Percentiles rank a stretch among this genome's conserved stretches.
phyloP scores from a whole-genome alignment of 169 alveolate species.

The Eimeria tenella region DNA sequence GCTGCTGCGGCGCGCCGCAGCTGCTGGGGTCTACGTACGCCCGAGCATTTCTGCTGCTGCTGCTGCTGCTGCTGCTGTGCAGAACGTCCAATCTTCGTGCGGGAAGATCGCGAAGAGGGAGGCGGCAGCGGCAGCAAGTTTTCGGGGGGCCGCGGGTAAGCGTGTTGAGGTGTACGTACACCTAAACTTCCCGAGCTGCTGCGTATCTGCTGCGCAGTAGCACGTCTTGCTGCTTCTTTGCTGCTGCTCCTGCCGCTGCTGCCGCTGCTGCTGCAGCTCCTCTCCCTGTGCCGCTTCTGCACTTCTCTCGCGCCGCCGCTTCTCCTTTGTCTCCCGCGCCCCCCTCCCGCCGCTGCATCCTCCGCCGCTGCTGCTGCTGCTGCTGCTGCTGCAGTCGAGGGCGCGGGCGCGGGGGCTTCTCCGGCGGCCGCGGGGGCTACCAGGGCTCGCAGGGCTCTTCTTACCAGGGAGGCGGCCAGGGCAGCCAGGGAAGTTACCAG shows the following conservation, averaged over 20 bases:
- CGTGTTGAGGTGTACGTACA: neutral
- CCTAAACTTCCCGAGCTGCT: neutral
- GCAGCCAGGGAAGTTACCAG: conserved; percentile 72
- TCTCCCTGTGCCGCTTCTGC: neutral
- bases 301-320: neutral
- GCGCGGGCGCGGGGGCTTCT: conserved; percentile 76
- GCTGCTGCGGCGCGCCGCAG: no score
- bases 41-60: no score
- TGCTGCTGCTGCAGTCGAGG: conserved; percentile 19
- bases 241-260: neutral
- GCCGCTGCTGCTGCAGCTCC: neutral
- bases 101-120: conserved; percentile 83
- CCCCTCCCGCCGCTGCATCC: no score
- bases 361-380: no score
- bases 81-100: conserved; percentile 81
- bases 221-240: neutral
- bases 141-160: conserved; percentile 77
- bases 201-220: neutral
- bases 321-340: neutral
- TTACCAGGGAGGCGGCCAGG: conserved; percentile 72
- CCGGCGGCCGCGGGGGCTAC: conserved; percentile 79
- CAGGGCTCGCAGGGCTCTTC: conserved; percentile 74
- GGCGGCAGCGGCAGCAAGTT: conserved; percentile 75
- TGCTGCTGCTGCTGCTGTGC: neutral
- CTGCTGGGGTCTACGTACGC: no score